These are phyloP conservation scores for Yamadazyma diospyri DNA, from an alignment of 1,139 yeast genomes.

Conservation along the genomic window DNA sequence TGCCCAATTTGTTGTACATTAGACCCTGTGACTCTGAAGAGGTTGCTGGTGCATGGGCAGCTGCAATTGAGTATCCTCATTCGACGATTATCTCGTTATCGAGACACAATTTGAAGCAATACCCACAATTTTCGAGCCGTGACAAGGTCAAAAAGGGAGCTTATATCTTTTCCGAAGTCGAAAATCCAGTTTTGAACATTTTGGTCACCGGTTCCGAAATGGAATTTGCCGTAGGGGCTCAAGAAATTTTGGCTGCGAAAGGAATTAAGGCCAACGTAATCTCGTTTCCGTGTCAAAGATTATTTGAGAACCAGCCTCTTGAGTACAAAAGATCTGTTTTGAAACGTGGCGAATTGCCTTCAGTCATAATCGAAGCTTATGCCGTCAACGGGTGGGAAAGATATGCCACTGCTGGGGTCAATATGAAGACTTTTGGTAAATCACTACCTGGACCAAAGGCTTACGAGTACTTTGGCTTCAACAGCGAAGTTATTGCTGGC, in stretches of 20 bases:
- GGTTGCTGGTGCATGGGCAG: conserved; percentile 26
- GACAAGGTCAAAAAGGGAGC: conserved; percentile 23
- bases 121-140: conserved; percentile 17
- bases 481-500: conserved; percentile 21
- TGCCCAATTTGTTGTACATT: conserved; percentile 28
- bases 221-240: conserved; percentile 24
- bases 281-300: conserved; percentile 22
- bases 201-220: conserved; percentile 30
- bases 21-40: conserved; percentile 29
- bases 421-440: conserved; percentile 26
- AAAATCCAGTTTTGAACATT: conserved; percentile 19
- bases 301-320: conserved; percentile 24
- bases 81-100: conserved; percentile 17
- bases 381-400: conserved; percentile 35
- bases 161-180: conserved; percentile 19
- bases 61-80: conserved; percentile 19
- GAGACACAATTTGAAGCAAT: conserved; percentile 24
- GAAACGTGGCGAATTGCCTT: conserved; percentile 18
- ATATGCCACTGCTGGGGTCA: conserved; percentile 31
- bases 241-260: conserved; percentile 17
- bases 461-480: conserved; percentile 28
- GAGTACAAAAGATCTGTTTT: conserved; percentile 22
- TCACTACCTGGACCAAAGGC: conserved; percentile 28
- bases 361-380: conserved; percentile 30
- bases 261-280: conserved; percentile 24